These are phyloP conservation scores for Botrytis cinerea DNA, from an alignment of 2,329 filamentous ascomycete species.

Conservation along the genomic window DNA sequence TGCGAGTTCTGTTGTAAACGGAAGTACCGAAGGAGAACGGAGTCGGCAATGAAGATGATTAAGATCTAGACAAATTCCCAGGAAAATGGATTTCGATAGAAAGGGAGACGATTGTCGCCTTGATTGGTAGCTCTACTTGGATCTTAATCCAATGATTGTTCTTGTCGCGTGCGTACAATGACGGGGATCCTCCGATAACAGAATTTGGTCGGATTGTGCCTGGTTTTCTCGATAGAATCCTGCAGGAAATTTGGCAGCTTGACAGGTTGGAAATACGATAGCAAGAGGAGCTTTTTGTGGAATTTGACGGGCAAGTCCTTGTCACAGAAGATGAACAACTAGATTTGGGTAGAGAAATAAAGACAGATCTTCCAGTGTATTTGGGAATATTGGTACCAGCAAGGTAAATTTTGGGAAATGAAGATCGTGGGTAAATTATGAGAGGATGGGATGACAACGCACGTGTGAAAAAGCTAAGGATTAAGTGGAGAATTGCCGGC, in stretches of 20 bases:
- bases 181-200: slow-evolving; percentile 27
- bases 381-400: slow-evolving; percentile 5
- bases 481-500: slow-evolving; percentile 13
- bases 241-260: slow-evolving; percentile 11
- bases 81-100: slow-evolving; percentile 7
- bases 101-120: slow-evolving; percentile 27
- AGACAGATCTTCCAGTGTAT: neutral
- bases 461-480: slow-evolving; percentile 21
- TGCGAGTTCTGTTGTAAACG: neutral
- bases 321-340: slow-evolving; percentile 11
- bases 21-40: slow-evolving; percentile 13
- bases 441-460: slow-evolving; percentile 12
- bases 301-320: neutral
- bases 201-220: slow-evolving; percentile 16
- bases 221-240: slow-evolving; percentile 16
- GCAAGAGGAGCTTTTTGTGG: slow-evolving; percentile 7
- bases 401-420: slow-evolving; percentile 18
- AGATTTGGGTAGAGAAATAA: slow-evolving; percentile 7
- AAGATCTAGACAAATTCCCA: slow-evolving; percentile 5
- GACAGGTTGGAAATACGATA: slow-evolving; percentile 6
- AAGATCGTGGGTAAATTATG: slow-evolving; percentile 17
- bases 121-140: slow-evolving; percentile 22
- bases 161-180: slow-evolving; percentile 32
- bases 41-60: slow-evolving; percentile 8
- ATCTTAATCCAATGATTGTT: slow-evolving; percentile 33